Conservation (phyloP, 352 stramenopile species). For the Phytopythium mirpurense region DNA sequence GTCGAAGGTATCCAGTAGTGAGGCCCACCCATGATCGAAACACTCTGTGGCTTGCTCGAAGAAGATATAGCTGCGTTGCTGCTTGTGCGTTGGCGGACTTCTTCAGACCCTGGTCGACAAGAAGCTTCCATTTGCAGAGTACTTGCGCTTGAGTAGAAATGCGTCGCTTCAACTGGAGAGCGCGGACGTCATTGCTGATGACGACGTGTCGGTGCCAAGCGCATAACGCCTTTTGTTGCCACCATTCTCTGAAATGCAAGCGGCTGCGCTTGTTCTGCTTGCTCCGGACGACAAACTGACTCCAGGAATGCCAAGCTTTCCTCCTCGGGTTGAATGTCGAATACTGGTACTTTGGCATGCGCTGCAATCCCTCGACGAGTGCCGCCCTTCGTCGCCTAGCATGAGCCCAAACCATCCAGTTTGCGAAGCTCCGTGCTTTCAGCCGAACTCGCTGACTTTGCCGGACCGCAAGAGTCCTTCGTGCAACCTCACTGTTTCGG, state of each 20-base stretch:
- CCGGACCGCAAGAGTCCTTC: conserved; percentile 15
- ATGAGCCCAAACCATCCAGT: conserved; percentile 11
- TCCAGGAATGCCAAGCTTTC: background rate
- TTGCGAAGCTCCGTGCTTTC: conserved; percentile 18
- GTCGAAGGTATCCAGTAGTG: background rate
- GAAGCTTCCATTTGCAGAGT: background rate
- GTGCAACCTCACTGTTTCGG: conserved; percentile 14
- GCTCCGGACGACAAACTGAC: background rate
- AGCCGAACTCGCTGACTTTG: conserved; percentile 14
- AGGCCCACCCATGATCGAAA: background rate
- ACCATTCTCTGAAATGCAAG: background rate
- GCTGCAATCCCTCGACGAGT: background rate
- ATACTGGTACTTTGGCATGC: background rate
- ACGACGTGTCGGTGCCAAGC: background rate
- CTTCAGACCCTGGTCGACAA: background rate
- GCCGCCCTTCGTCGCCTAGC: background rate
- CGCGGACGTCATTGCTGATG: background rate
- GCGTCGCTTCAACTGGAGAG: background rate
- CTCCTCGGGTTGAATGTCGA: background rate
- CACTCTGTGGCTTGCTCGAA: background rate
- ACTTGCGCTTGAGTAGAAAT: background rate
- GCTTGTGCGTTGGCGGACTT: background rate
- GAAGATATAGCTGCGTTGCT: background rate
- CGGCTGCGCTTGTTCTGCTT: background rate
- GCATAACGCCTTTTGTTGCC: background rate